A percentile compares a stretch with the other conserved stretches of the same genome.
Conservation (phyloP, 345 rosid species). For the Eutrema japonicum region DNA sequence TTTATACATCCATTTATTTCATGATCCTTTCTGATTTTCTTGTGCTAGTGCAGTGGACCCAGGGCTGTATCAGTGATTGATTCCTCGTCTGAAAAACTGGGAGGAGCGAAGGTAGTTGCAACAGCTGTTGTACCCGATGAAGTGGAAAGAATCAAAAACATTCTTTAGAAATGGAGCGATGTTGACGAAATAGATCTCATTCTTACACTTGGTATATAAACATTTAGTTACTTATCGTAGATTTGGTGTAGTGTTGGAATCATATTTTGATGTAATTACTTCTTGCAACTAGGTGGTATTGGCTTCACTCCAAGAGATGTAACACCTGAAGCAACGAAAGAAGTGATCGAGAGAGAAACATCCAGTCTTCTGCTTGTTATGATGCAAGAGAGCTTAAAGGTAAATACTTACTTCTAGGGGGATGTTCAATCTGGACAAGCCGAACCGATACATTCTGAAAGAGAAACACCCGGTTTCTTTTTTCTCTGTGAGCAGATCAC, state of each 20-base stretch:
- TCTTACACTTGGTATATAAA: conserved; percentile 74
- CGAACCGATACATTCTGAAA: not conserved
- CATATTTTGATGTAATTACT: conserved; percentile 2
- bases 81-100: conserved; percentile 82
- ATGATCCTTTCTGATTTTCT: conserved; percentile 10
- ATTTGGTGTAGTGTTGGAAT: conserved; percentile 6
- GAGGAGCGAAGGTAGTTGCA: conserved; percentile 78
- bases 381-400: conserved; percentile 99
- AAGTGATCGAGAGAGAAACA: conserved; percentile 81
- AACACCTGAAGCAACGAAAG: conserved; percentile 95
- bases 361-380: conserved; percentile 88
- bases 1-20: not conserved
- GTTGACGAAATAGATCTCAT: conserved; percentile 76
- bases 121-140: conserved; percentile 89
- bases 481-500: conserved; percentile 64
- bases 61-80: conserved; percentile 75
- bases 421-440: not conserved
- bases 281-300: conserved; percentile 71
- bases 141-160: conserved; percentile 65
- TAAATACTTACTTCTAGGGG: conserved; percentile 25
- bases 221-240: conserved; percentile 4
- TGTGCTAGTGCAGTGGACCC: conserved; percentile 68
- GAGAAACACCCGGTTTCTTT: not conserved
- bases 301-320: conserved; percentile 96
- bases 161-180: conserved; percentile 80